These are phyloP conservation scores for Zea mays DNA, from an alignment of 176 grass and related monocot genomes.

Conservation along the genomic window DNA sequence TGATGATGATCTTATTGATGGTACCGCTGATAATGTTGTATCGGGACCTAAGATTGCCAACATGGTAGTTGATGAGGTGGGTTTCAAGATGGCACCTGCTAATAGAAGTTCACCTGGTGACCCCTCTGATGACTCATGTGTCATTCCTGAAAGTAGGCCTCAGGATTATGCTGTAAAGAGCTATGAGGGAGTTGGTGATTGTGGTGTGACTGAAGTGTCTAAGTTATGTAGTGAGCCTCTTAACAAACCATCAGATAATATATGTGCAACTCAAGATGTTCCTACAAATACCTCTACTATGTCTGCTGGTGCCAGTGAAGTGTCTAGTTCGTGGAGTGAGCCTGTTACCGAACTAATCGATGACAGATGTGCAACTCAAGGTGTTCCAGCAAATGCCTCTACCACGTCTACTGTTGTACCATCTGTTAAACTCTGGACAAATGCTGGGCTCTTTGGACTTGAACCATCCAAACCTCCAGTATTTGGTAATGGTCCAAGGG, in stretches of 20 bases:
- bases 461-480: constrained; percentile 92
- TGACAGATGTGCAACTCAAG: constrained; percentile 29
- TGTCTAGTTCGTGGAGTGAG: constrained; percentile 28
- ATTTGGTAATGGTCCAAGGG: constrained; percentile 54
- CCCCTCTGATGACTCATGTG: constrained; percentile 14
- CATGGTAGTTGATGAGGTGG: constrained; percentile 19
- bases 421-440: constrained; percentile 93
- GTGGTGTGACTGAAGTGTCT: constrained; percentile 37
- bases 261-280: constrained; percentile 31
- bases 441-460: constrained; percentile 95
- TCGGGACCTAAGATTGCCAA: constrained; percentile 27
- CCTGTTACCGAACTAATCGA: constrained; percentile 10
- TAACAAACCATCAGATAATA: constrained; percentile 19
- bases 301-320: constrained; percentile 42
- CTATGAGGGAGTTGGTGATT: constrained; percentile 36
- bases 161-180: constrained; percentile 38
- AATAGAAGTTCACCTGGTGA: constrained; percentile 33
- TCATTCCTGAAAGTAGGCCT: constrained; percentile 45
- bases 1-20: neutral
- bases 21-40: constrained; percentile 18
- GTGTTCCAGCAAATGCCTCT: constrained; percentile 32
- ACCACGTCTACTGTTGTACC: constrained; percentile 45
- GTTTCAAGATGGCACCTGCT: constrained; percentile 7
- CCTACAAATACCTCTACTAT: constrained; percentile 32
- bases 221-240: constrained; percentile 12